A percentile compares a stretch with the other conserved stretches of the same genome.
Evolutionary conservation across 495 filamentous ascomycete species (phyloP).

Genomic region (Aspergillus incahuasiensis): DNA sequence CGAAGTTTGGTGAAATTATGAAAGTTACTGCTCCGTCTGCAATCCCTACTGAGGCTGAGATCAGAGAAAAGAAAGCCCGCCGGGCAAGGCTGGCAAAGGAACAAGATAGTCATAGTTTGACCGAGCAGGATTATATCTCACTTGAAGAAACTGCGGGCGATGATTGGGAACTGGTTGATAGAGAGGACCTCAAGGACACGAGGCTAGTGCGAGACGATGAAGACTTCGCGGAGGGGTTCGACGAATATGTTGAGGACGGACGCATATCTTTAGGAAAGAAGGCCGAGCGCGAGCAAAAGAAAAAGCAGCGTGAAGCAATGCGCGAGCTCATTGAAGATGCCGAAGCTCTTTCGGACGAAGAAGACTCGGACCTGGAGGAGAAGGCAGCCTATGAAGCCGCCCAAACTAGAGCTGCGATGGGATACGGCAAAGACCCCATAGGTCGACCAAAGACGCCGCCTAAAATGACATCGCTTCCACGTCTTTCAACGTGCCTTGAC

Average conservation of each 20-base stretch:
- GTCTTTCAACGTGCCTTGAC: conserved; percentile 46
- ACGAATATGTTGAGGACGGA: conserved; percentile 85
- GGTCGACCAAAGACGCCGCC: conserved; percentile 51
- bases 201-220: conserved; percentile 85
- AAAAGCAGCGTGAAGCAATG: conserved; percentile 68
- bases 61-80: conserved; percentile 86
- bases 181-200: conserved; percentile 53
- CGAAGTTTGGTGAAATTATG: conserved; percentile 57
- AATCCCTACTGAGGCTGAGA: conserved; percentile 84
- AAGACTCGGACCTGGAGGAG: conserved; percentile 76
- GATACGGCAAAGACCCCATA: conserved; percentile 47
- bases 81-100: conserved; percentile 75
- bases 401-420: conserved; percentile 79
- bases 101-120: conserved; percentile 54
- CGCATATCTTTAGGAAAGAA: conserved; percentile 71
- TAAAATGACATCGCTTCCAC: conserved; percentile 55
- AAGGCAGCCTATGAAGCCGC: conserved; percentile 82
- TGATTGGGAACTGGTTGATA: conserved; percentile 40
- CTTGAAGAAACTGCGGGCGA: conserved; percentile 57
- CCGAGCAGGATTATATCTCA: conserved; percentile 75
- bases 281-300: conserved; percentile 71
- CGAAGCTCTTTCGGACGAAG: conserved; percentile 57
- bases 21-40: conserved; percentile 29
- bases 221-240: conserved; percentile 91
- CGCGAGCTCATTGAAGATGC: conserved; percentile 79